Conservation (phyloP, 139 green algal species). For the Picochlorum sp. region DNA sequence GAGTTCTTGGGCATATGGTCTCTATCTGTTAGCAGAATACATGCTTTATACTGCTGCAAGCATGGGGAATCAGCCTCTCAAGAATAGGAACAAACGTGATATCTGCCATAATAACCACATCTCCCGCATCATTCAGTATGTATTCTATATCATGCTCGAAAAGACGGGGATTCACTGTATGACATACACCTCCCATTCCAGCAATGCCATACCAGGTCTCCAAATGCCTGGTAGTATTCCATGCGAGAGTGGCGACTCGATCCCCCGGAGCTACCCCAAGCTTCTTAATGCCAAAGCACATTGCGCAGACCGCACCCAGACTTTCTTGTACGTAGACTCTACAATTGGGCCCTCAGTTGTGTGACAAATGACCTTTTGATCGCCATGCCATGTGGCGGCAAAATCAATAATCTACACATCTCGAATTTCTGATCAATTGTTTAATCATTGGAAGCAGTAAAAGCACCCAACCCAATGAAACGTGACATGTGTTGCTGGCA, state of each 20-base stretch:
- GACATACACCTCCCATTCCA: conserved; percentile 51
- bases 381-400: conserved; percentile 47
- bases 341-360: conserved; percentile 23
- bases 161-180: conserved; percentile 61
- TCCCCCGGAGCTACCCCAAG: conserved; percentile 46
- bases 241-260: conserved; percentile 67
- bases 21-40: conserved; percentile 39
- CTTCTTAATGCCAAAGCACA: conserved; percentile 45
- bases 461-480: neutral
- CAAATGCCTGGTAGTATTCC: conserved; percentile 67
- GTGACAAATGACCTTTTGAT: conserved; percentile 44
- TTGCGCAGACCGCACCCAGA: conserved; percentile 33
- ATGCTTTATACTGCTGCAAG: conserved; percentile 21
- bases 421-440: no score
- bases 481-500: no score
- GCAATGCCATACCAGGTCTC: conserved; percentile 67
- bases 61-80: conserved; percentile 28
- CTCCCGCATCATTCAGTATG: conserved; percentile 42
- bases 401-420: conserved; percentile 42
- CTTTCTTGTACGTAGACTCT: conserved; percentile 45
- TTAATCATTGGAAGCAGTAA: no score
- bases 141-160: conserved; percentile 47
- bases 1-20: neutral
- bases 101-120: conserved; percentile 17
- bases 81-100: conserved; percentile 41